Evolutionary conservation across 345 rosid genomes (phyloP).

Genomic region (Pistacia integerrima): DNA sequence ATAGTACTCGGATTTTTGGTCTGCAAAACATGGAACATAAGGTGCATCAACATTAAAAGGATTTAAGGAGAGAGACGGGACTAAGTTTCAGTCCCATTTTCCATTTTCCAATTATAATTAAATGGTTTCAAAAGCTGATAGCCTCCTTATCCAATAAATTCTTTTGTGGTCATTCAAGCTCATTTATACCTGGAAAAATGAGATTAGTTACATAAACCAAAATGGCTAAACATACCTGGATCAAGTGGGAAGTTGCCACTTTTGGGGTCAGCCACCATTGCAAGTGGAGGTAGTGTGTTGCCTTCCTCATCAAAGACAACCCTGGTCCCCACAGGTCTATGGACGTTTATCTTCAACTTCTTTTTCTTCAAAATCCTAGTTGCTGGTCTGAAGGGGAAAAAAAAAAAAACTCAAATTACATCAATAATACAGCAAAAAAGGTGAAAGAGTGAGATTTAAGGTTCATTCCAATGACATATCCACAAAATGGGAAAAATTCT

Average conservation of each 20-base stretch:
- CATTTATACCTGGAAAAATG: neutral
- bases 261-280: constrained; percentile 62
- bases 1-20: constrained; percentile 53
- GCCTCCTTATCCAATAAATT: neutral
- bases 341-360: constrained; percentile 80
- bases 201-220: neutral
- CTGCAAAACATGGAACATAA: constrained; percentile 37
- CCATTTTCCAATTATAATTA: neutral
- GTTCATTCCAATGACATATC: neutral
- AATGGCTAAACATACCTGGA: constrained; percentile 48
- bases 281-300: constrained; percentile 75
- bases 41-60: neutral
- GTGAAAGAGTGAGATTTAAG: neutral
- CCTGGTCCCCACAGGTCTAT: constrained; percentile 79
- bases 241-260: constrained; percentile 53
- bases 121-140: neutral
- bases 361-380: constrained; percentile 78
- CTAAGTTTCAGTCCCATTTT: neutral
- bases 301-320: constrained; percentile 88
- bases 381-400: constrained; percentile 48
- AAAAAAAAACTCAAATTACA: constrained; percentile 18
- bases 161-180: neutral
- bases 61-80: neutral
- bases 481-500: neutral
- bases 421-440: neutral